phyloP scores from a whole-genome alignment of 208 protist genomes.

The Trypanosoma mega region DNA sequence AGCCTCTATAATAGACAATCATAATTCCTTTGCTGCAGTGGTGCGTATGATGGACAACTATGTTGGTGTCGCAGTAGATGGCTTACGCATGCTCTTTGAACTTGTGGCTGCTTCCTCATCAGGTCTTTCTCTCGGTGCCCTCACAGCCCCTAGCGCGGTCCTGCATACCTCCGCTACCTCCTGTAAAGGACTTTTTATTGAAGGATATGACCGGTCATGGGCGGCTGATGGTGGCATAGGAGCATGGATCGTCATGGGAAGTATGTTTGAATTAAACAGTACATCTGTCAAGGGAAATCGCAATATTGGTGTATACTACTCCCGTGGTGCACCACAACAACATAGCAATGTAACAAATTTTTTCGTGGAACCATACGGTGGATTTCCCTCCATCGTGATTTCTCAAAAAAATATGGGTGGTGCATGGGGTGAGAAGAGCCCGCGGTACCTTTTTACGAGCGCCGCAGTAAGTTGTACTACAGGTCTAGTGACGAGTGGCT shows the following conservation, averaged over 20 bases:
- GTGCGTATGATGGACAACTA: slow-evolving; percentile 42
- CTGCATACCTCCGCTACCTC: not conserved
- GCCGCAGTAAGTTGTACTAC: not conserved
- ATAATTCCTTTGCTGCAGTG: slow-evolving; percentile 52
- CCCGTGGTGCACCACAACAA: slow-evolving; percentile 48
- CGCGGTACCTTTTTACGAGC: slow-evolving; percentile 11
- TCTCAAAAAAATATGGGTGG: not conserved
- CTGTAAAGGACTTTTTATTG: slow-evolving; percentile 29
- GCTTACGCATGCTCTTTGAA: slow-evolving; percentile 48
- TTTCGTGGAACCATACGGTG: not conserved
- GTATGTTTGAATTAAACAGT: slow-evolving; percentile 43
- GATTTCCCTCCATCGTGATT: slow-evolving; percentile 15
- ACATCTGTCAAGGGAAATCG: slow-evolving; percentile 53
- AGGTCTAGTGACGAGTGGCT: not conserved
- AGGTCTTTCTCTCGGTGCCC: slow-evolving; percentile 50
- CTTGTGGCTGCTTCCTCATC: slow-evolving; percentile 52
- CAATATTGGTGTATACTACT: slow-evolving; percentile 64
- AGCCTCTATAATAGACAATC: not conserved
- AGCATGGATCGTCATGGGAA: slow-evolving; percentile 70
- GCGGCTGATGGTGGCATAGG: slow-evolving; percentile 76
- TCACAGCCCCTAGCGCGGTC: slow-evolving; percentile 27
- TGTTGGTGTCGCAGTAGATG: slow-evolving; percentile 42
- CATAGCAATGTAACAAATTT: slow-evolving; percentile 26
- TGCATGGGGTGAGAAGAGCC: not conserved
- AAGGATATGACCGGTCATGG: slow-evolving; percentile 52